A percentile compares a stretch with the other conserved stretches of the same genome.
Evolutionary conservation across 1,284 basidiomycete species (phyloP).

Genomic region (Cystobasidium slooffiae): DNA sequence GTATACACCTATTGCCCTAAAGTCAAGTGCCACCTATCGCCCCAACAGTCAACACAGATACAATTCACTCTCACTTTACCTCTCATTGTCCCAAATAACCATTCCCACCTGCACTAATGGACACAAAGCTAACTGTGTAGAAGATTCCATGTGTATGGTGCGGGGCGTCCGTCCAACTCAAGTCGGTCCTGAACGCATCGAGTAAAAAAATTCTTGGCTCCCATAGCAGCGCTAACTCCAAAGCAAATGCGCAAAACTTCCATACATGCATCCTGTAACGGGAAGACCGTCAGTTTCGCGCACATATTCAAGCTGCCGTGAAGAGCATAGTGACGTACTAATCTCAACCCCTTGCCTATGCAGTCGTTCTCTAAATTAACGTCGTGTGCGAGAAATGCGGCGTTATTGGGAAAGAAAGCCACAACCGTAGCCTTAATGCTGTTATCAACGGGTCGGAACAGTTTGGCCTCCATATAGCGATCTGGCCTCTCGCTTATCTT

Average conservation of each 20-base stretch:
- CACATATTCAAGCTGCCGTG: neutral
- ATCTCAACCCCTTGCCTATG: neutral
- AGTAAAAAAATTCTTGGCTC: neutral
- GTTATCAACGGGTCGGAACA: neutral
- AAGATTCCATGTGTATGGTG: too few species aligned
- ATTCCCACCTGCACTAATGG: too few species aligned
- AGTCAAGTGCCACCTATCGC: too few species aligned
- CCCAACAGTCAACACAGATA: too few species aligned
- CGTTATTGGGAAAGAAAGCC: neutral
- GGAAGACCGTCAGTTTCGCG: neutral
- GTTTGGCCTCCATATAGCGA: neutral
- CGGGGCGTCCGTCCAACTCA: too few species aligned
- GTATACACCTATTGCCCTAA: too few species aligned
- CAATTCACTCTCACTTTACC: neutral
- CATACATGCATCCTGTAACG: neutral
- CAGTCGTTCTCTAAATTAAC: conserved; percentile 1
- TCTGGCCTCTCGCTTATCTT: neutral
- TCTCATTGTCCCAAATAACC: neutral
- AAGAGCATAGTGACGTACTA: neutral
- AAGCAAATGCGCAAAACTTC: neutral
- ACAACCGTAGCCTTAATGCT: neutral
- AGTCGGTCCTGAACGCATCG: neutral
- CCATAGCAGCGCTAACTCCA: neutral
- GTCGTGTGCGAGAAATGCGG: neutral
- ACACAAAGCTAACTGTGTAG: too few species aligned